These are phyloP conservation scores for Talaromyces funiculosus DNA, from an alignment of 2,329 filamentous ascomycete genomes.

Conservation along the genomic window DNA sequence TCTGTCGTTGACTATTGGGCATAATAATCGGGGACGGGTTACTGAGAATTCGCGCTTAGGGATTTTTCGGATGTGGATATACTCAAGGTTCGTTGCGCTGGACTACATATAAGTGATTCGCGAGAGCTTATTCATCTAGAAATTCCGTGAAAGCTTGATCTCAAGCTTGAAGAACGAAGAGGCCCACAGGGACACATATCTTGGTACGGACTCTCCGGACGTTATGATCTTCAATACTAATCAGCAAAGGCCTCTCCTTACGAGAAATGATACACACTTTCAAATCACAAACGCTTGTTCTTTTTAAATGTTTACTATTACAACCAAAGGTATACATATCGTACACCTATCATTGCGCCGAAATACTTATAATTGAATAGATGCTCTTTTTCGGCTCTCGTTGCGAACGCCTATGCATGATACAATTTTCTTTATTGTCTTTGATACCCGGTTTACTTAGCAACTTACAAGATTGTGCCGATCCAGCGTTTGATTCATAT, in stretches of 20 bases:
- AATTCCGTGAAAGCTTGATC: slow-evolving; percentile 83
- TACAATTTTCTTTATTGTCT: slow-evolving; percentile 94
- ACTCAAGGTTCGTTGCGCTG: slow-evolving; percentile 49
- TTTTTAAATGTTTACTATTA: slow-evolving; percentile 88
- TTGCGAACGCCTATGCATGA: slow-evolving; percentile 94
- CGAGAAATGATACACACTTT: slow-evolving; percentile 92
- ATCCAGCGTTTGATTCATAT: slow-evolving; percentile 83
- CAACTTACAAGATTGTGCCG: slow-evolving; percentile 88
- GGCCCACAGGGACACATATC: slow-evolving; percentile 74
- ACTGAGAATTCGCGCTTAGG: slow-evolving; percentile 28
- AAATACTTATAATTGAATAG: slow-evolving; percentile 43
- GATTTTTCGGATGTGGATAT: slow-evolving; percentile 93
- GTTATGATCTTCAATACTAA: background rate
- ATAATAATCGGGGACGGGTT: background rate
- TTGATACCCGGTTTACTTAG: slow-evolving; percentile 88
- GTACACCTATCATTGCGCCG: too few species aligned
- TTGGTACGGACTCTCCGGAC: slow-evolving; percentile 55
- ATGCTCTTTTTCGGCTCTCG: slow-evolving; percentile 99
- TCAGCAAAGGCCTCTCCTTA: slow-evolving; percentile 56
- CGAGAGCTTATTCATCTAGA: slow-evolving; percentile 41
- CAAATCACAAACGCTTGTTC: slow-evolving; percentile 85
- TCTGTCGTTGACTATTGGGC: background rate
- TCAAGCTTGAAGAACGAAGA: slow-evolving; percentile 56
- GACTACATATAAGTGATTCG: background rate
- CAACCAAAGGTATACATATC: slow-evolving; percentile 76